Percentiles rank a stretch among this genome's conserved stretches.
These are phyloP conservation scores for Kokia cookei DNA, from an alignment of 441 rosid species.

Conservation along the genomic window DNA sequence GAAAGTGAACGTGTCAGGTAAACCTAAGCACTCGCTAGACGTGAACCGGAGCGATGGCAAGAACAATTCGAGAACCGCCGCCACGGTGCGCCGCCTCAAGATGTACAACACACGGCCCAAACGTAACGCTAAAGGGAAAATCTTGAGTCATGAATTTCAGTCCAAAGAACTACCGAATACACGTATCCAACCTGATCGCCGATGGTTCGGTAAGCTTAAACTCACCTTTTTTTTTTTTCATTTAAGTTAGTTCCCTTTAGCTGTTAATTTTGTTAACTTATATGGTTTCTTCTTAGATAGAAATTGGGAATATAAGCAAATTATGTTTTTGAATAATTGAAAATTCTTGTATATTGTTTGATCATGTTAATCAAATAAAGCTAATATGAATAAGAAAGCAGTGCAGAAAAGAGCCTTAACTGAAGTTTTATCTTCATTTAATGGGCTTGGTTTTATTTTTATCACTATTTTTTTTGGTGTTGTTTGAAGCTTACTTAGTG, in stretches of 20 bases:
- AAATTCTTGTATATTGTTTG: not conserved
- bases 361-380: not conserved
- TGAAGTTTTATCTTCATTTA: not conserved
- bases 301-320: not conserved
- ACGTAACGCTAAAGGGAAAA: constrained; percentile 48
- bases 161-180: constrained; percentile 68
- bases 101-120: constrained; percentile 64
- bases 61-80: constrained; percentile 48
- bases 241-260: not conserved
- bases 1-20: constrained; percentile 64
- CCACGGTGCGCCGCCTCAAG: constrained; percentile 84
- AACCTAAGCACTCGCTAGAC: constrained; percentile 88
- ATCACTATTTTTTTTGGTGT: not conserved
- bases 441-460: not conserved
- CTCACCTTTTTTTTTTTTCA: not conserved
- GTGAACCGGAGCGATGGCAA: constrained; percentile 61
- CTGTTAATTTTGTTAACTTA: not conserved
- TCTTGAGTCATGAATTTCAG: constrained; percentile 66
- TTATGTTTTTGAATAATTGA: not conserved
- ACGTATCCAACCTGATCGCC: constrained; percentile 81
- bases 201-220: constrained; percentile 70
- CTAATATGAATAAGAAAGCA: not conserved
- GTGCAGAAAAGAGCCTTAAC: not conserved
- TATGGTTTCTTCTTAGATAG: not conserved
- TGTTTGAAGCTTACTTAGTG: not conserved